phyloP scores from a whole-genome alignment of 306 rosid genomes.

The Styphnolobium japonicum region DNA sequence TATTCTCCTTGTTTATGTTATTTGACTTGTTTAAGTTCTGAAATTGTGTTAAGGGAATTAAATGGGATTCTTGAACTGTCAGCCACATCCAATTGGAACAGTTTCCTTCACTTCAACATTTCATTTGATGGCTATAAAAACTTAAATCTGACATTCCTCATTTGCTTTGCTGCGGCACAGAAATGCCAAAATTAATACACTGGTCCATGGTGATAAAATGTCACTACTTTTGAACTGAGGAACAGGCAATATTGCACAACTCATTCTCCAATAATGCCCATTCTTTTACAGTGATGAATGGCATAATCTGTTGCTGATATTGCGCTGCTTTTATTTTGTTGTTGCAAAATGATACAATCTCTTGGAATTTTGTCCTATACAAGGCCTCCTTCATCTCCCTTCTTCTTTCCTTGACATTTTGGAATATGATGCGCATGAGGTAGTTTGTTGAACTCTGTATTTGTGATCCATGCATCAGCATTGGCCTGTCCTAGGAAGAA shows the following conservation, averaged over 20 bases:
- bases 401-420: background rate
- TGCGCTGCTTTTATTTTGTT: background rate
- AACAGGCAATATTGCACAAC: background rate
- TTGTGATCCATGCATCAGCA: background rate
- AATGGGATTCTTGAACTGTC: background rate
- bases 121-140: background rate
- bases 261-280: background rate
- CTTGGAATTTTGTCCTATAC: background rate
- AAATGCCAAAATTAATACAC: background rate
- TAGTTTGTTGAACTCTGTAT: slow-evolving; percentile 4
- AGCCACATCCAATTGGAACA: background rate
- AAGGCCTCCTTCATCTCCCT: background rate
- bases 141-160: background rate
- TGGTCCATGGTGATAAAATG: background rate
- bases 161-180: background rate
- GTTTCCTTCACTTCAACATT: slow-evolving; percentile 16
- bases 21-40: background rate
- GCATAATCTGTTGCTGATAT: background rate
- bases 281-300: background rate
- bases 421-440: background rate
- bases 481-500: background rate
- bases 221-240: background rate
- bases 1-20: background rate
- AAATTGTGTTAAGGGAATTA: background rate
- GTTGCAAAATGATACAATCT: background rate